Evolutionary conservation across 116 monocot species (phyloP).

Genomic region (Papilionanthe hybrid): DNA sequence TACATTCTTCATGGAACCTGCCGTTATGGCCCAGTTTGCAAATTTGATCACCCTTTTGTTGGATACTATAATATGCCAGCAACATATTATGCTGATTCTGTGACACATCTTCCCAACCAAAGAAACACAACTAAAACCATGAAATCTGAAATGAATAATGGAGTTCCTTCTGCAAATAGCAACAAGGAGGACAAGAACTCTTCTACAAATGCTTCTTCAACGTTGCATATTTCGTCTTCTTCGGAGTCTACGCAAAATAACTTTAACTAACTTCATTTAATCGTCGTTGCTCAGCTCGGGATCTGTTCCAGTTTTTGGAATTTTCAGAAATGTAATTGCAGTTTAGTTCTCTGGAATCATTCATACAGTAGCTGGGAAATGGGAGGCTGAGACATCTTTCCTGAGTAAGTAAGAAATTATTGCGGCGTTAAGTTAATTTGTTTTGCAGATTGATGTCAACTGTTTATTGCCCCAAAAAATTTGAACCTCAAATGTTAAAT

Average conservation of each 20-base stretch:
- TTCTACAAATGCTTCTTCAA: conserved; percentile 13
- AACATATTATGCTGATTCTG: conserved; percentile 28
- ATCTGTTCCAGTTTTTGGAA: too few relatives aligned
- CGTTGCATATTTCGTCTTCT: conserved; percentile 15
- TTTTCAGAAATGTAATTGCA: too few relatives aligned
- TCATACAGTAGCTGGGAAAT: too few relatives aligned
- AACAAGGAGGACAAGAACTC: background rate
- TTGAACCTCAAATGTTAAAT: too few relatives aligned
- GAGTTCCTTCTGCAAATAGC: background rate
- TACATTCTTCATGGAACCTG: conserved; percentile 55
- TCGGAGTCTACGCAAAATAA: conserved; percentile 24
- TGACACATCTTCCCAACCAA: conserved; percentile 22
- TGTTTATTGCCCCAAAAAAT: too few relatives aligned
- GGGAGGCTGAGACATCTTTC: too few relatives aligned
- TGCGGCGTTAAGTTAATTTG: too few relatives aligned
- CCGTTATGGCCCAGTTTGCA: conserved; percentile 77
- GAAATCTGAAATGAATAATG: conserved; percentile 17
- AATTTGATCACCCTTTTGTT: conserved; percentile 59
- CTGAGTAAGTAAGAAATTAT: too few relatives aligned
- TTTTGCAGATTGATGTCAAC: too few relatives aligned
- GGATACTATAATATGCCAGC: conserved; percentile 50
- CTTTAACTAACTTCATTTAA: conserved; percentile 13
- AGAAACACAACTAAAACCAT: conserved; percentile 19
- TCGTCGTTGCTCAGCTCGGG: background rate
- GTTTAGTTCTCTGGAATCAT: too few relatives aligned